A percentile compares a stretch with the other conserved stretches of the same genome.
phyloP scores from a whole-genome alignment of 2,329 filamentous ascomycete genomes.

The Fusarium sp. region DNA sequence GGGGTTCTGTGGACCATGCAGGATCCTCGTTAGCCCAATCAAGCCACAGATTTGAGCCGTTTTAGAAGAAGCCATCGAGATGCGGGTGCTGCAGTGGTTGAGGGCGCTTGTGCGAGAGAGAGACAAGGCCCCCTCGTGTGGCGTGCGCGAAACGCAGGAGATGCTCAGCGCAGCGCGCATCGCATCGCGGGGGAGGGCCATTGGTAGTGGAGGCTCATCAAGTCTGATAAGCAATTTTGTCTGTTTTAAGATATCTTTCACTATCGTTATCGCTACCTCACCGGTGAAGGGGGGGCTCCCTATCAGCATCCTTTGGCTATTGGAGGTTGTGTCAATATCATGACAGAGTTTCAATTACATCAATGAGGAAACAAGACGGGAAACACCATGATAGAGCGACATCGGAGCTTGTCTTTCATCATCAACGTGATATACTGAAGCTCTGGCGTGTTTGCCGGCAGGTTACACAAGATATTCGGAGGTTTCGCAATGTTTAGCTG shows the following conservation, averaged over 20 bases:
- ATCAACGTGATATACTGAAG: conserved; percentile 22
- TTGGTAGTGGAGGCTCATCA: conserved; percentile 31
- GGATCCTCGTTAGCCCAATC: conserved; percentile 33
- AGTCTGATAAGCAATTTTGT: conserved; percentile 38
- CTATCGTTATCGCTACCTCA: conserved; percentile 13
- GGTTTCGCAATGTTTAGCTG: conserved; percentile 1
- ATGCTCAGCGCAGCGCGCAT: conserved; percentile 38
- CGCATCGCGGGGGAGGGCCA: conserved; percentile 37
- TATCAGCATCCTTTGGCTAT: conserved; percentile 9
- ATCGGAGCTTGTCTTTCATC: conserved; percentile 17
- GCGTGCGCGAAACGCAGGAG: conserved; percentile 41
- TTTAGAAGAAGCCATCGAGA: conserved; percentile 39
- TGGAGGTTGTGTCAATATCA: conserved; percentile 37
- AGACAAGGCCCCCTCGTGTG: conserved; percentile 18
- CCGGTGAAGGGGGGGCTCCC: conserved; percentile 15
- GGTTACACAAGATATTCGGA: conserved; percentile 31
- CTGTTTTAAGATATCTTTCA: conserved; percentile 27
- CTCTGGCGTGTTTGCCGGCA: conserved; percentile 12
- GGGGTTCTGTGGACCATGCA: conserved; percentile 24
- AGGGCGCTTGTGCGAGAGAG: conserved; percentile 23
- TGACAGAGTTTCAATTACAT: conserved; percentile 8
- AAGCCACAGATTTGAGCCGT: conserved; percentile 25
- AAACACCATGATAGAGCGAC: background rate
- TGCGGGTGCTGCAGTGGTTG: conserved; percentile 14
- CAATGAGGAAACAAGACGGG: conserved; percentile 1